A percentile compares a stretch with the other conserved stretches of the same genome.
Evolutionary conservation across 306 rosid species (phyloP).

Genomic region (Quercus dentata): DNA sequence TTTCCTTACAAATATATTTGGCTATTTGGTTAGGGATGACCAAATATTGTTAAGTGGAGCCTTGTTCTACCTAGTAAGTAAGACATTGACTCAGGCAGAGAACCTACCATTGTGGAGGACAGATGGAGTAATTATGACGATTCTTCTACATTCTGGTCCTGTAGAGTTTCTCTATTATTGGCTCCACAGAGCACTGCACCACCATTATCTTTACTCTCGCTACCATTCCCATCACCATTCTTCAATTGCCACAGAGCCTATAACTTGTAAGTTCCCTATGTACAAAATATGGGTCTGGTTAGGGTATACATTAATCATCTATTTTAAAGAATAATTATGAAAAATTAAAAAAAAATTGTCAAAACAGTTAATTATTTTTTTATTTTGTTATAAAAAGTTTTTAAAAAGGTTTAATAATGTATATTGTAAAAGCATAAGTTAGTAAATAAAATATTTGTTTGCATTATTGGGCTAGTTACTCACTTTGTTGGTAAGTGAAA

Average conservation of each 20-base stretch:
- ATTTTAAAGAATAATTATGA: too few species aligned
- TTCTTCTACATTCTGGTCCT: conserved; percentile 34
- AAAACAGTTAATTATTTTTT: too few species aligned
- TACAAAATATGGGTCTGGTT: fast-evolving
- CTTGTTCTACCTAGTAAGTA: background rate
- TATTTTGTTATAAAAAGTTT: fast-evolving
- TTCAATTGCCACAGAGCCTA: conserved; percentile 53
- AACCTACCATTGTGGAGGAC: conserved; percentile 27
- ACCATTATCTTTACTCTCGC: conserved; percentile 45
- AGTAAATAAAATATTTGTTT: too few species aligned
- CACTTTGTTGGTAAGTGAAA: too few species aligned
- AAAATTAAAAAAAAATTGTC: too few species aligned
- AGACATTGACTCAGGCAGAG: background rate
- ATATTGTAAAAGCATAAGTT: too few species aligned
- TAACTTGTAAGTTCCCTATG: conserved; percentile 25
- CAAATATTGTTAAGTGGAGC: conserved; percentile 35
- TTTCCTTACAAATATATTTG: too few species aligned
- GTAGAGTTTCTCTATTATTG: conserved; percentile 48
- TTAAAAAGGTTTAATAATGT: too few species aligned
- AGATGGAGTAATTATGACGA: conserved; percentile 22
- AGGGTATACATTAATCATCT: fast-evolving
- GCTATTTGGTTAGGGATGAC: conserved; percentile 34
- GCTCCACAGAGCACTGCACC: conserved; percentile 57
- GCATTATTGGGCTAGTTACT: background rate
- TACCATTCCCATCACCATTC: conserved; percentile 55